Conservation (phyloP, 2,329 filamentous ascomycete genomes). For the Beauveria brongniartii region DNA sequence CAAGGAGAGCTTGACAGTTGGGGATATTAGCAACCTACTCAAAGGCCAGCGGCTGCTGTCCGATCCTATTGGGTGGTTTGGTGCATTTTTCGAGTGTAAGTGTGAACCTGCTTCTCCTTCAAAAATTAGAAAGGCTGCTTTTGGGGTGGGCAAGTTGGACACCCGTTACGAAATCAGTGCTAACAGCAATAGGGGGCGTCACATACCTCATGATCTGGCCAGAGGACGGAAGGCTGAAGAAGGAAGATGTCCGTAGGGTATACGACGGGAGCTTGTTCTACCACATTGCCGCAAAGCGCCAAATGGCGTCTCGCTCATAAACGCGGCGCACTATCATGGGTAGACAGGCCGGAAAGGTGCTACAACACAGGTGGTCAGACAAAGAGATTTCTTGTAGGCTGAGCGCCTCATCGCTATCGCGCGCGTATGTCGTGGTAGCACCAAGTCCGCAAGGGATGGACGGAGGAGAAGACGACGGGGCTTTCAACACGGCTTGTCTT, state of each 20-base stretch:
- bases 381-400: no score
- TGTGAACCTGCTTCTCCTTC: background rate
- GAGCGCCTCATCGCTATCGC: no score
- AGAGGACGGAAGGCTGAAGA: conserved; percentile 45
- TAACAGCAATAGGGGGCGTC: conserved; percentile 12
- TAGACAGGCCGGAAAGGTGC: no score
- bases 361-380: no score
- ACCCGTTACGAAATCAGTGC: no score
- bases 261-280: conserved; percentile 19
- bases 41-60: conserved; percentile 31
- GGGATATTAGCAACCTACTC: conserved; percentile 28
- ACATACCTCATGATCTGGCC: conserved; percentile 45
- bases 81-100: conserved; percentile 18
- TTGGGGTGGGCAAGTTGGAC: background rate
- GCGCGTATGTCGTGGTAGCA: no score
- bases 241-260: conserved; percentile 38
- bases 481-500: no score
- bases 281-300: background rate
- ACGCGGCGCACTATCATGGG: no score
- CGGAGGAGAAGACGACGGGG: no score
- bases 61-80: conserved; percentile 33
- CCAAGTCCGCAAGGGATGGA: no score
- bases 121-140: background rate
- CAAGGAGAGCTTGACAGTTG: conserved; percentile 29
- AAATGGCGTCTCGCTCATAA: background rate